A percentile compares a stretch with the other conserved stretches of the same genome.
Evolutionary conservation across 306 rosid genomes (phyloP).

Genomic region (Quercus parvula): DNA sequence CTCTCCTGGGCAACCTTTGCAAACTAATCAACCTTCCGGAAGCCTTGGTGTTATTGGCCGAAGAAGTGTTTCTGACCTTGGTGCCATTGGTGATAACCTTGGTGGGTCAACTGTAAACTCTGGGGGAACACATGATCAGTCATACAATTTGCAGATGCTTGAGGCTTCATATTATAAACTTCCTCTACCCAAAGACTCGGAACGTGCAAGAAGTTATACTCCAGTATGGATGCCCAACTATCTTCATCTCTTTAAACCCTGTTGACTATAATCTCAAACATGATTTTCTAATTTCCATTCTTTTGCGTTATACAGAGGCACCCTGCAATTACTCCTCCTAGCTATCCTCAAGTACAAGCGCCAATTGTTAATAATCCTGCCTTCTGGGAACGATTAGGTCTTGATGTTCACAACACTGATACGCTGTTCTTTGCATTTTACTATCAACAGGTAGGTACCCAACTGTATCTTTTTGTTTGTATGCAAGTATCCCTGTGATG

Average conservation of each 20-base stretch:
- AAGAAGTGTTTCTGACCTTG: slow-evolving; percentile 85
- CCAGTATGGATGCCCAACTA: slow-evolving; percentile 56
- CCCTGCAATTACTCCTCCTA: slow-evolving; percentile 71
- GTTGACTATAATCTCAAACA: background rate
- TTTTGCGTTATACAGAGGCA: slow-evolving; percentile 56
- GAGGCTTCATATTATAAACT: slow-evolving; percentile 76
- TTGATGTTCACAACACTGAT: slow-evolving; percentile 66
- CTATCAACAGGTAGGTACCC: slow-evolving; percentile 77
- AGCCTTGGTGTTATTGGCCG: slow-evolving; percentile 95
- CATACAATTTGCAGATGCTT: slow-evolving; percentile 79
- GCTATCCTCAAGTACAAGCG: slow-evolving; percentile 94
- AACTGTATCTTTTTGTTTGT: background rate
- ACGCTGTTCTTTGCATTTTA: slow-evolving; percentile 90
- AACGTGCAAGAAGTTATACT: slow-evolving; percentile 77
- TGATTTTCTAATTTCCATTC: slow-evolving; percentile 1
- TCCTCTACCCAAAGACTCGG: slow-evolving; percentile 90
- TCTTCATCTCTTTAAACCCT: background rate
- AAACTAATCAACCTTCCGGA: slow-evolving; percentile 63
- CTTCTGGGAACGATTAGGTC: slow-evolving; percentile 88
- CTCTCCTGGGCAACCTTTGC: slow-evolving; percentile 92
- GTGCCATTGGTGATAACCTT: slow-evolving; percentile 84
- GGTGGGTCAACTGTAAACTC: slow-evolving; percentile 52
- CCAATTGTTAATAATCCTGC: slow-evolving; percentile 91
- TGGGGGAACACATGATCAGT: slow-evolving; percentile 73
- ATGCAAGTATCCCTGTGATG: background rate